A percentile compares a stretch with the other conserved stretches of the same genome.
phyloP scores from a whole-genome alignment of 805 yeast genomes.

The Myxozyma geophila region DNA sequence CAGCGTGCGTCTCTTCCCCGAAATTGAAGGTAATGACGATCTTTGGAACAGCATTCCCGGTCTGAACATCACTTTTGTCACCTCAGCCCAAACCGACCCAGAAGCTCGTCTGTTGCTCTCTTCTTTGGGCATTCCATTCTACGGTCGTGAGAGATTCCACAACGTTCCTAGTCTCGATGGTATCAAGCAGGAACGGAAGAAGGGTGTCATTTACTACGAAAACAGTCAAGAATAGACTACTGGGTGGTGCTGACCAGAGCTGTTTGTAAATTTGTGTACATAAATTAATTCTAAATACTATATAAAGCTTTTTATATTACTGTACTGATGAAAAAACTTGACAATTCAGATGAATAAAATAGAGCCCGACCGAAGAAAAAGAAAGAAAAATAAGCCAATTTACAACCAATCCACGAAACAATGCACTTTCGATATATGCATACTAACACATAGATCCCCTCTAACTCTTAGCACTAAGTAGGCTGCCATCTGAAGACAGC shows the following conservation, averaged over 20 bases:
- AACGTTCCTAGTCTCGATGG: constrained; percentile 27
- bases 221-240: constrained; percentile 15
- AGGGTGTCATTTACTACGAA: constrained; percentile 18
- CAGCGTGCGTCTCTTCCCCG: constrained; percentile 85
- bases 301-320: not conserved
- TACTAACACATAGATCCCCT: not conserved
- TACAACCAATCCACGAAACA: not conserved
- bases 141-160: constrained; percentile 31
- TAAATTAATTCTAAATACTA: not conserved
- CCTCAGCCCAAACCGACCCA: constrained; percentile 86
- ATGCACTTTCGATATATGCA: not conserved
- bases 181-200: constrained; percentile 12
- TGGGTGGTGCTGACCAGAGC: not conserved
- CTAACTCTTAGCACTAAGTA: not conserved
- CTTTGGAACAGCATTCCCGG: constrained; percentile 87
- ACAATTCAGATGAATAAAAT: not conserved
- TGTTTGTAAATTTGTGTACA: not conserved
- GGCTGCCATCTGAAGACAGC: too few species aligned
- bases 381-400: not conserved
- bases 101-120: constrained; percentile 86
- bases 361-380: not conserved
- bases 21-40: constrained; percentile 87
- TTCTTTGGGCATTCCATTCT: constrained; percentile 59
- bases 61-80: constrained; percentile 80
- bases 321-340: not conserved